Evolutionary conservation across 1,284 basidiomycete species (phyloP), one percentile per base, ranked within the genome.

Genomic region (Pseudozyma sp.): DNA sequence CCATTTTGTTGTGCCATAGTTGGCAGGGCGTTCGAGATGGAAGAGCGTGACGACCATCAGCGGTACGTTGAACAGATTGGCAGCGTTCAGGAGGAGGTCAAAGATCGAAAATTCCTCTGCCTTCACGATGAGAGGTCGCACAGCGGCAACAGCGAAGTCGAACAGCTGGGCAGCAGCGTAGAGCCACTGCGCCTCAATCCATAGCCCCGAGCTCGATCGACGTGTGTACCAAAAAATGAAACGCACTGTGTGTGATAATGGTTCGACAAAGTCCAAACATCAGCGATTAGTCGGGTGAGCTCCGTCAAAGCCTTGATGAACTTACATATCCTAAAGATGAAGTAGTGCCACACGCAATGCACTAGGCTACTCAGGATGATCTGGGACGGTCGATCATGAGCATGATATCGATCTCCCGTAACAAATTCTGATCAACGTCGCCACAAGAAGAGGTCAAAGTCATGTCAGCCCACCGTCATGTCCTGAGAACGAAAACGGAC

Each of bases 181-280:
- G 2, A 38, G 1, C 61, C 61, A 63, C 34, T 57, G 54, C 1
- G 60, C 53, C 13, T 56, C 39, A 36, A 56, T 52, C 53, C 53
- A 63, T 18, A 63, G 31, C 3, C 60, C 60, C 0, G 60, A 5
- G n/a, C 49, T 63, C 8, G 50, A 57, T 21, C 18, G 47, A 1
- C 61, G 40, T 12, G 48, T 63, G 18, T 63, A 63, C 61, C 61
- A 63, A 43, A 52, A 63, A 35, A 34, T 40, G 25, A 63, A 47
- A 5, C 56, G 50, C 36, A 63, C 25, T 31, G 25, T 31, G 25
- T 31, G 25, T 31, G 25, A 31, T 31, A 31, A 31, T 31, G 25
- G 25, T 31, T 31, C 25, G 25, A 31, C 25, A 31, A 31, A 31
- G 25, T 31, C 25, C 25, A 31, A 6, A 6, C 25, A 31, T 31